Evolutionary conservation across 2,329 filamentous ascomycete genomes (phyloP).

Genomic region (Simplicillium aogashimaense): DNA sequence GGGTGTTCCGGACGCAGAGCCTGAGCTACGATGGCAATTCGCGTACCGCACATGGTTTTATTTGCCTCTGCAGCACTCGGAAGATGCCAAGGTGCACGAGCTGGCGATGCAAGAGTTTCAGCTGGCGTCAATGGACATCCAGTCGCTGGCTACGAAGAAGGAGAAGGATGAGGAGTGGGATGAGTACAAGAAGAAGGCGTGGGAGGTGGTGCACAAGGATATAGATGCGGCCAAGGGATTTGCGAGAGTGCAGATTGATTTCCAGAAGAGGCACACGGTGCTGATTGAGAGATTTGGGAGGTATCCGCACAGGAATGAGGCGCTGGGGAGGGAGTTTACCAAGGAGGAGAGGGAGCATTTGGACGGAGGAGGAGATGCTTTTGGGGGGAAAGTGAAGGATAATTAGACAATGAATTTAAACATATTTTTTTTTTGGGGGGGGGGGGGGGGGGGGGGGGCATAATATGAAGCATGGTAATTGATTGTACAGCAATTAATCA

Average conservation of each 20-base stretch:
- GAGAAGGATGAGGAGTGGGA: conserved; percentile 7
- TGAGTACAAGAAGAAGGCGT: conserved; percentile 17
- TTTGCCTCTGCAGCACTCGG: conserved; percentile 51
- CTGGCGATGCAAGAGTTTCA: conserved; percentile 19
- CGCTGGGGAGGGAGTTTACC: conserved; percentile 37
- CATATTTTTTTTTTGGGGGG: no score
- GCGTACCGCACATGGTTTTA: conserved; percentile 45
- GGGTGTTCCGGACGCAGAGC: conserved; percentile 16
- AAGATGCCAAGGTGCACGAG: conserved; percentile 35
- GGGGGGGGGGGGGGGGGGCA: no score
- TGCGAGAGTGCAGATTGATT: conserved; percentile 14
- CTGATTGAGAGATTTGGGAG: conserved; percentile 45
- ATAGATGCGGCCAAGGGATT: conserved; percentile 15
- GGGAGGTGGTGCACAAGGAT: conserved; percentile 14
- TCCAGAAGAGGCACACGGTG: conserved; percentile 34
- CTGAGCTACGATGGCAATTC: conserved; percentile 21
- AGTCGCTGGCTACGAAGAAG: conserved; percentile 17
- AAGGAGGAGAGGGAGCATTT: conserved; percentile 40
- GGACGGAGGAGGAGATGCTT: conserved; percentile 30
- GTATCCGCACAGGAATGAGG: conserved; percentile 48
- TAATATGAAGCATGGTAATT: no score
- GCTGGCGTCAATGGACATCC: conserved; percentile 20
- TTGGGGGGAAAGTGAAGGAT: conserved; percentile 12
- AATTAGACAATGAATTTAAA: not conserved
- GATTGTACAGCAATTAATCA: no score